Percentiles rank a stretch among this genome's conserved stretches.
phyloP scores from a whole-genome alignment of 1,139 yeast species.

The Pichiaceae sp. region DNA sequence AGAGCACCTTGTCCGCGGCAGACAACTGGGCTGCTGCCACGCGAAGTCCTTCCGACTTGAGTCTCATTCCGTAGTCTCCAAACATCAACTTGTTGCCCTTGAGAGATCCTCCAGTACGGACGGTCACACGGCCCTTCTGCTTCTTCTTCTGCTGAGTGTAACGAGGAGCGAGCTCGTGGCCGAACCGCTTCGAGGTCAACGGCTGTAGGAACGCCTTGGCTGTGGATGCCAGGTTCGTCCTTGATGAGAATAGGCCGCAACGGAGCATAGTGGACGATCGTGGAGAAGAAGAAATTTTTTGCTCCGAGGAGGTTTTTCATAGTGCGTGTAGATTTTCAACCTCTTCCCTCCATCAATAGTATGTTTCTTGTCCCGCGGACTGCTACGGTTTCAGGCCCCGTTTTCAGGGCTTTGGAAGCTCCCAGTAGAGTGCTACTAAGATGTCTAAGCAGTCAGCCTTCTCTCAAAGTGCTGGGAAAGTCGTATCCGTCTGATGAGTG shows the following conservation, averaged over 20 bases:
- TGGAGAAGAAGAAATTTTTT: too few relatives aligned
- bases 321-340: too few relatives aligned
- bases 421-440: too few relatives aligned
- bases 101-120: conserved; percentile 88
- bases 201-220: background rate
- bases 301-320: too few relatives aligned
- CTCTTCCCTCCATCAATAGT: too few relatives aligned
- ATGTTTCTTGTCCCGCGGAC: too few relatives aligned
- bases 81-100: conserved; percentile 78
- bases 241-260: background rate
- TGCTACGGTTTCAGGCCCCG: too few relatives aligned
- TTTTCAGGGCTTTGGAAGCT: too few relatives aligned
- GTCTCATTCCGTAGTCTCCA: conserved; percentile 82
- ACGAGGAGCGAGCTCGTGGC: conserved; percentile 86
- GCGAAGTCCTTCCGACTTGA: conserved; percentile 79
- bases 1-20: conserved; percentile 83
- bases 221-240: background rate
- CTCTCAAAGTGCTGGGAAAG: conserved; percentile 35
- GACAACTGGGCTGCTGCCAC: conserved; percentile 83
- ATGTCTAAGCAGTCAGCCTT: too few relatives aligned
- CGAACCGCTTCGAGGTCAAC: conserved; percentile 33
- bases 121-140: conserved; percentile 91
- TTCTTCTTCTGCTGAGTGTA: conserved; percentile 68
- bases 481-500: conserved; percentile 59
- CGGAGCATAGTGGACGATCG: too few relatives aligned